Percentiles rank a stretch among this genome's conserved stretches.
These are phyloP conservation scores for Ganoderma boninense DNA, from an alignment of 1,284 basidiomycete species.

Conservation along the genomic window DNA sequence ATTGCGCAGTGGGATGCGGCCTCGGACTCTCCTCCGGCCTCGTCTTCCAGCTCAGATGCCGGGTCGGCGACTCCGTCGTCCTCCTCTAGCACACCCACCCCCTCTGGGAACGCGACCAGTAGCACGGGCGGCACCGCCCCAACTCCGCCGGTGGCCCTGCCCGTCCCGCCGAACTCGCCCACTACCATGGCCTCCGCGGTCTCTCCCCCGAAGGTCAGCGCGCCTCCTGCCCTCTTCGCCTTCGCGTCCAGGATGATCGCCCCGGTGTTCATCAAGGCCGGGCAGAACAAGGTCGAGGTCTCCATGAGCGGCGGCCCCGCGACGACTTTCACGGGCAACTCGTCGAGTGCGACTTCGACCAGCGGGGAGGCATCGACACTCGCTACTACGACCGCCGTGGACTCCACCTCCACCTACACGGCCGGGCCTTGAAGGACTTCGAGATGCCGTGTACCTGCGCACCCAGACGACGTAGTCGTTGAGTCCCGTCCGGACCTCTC, in stretches of 20 bases:
- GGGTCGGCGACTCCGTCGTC: background rate
- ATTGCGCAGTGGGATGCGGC: constrained; percentile 7
- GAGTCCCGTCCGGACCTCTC: background rate
- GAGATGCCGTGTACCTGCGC: background rate
- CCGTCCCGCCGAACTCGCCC: constrained; percentile 23
- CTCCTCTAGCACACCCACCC: background rate
- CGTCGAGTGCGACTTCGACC: background rate
- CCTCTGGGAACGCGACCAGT: background rate
- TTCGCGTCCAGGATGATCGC: background rate
- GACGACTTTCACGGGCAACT: background rate
- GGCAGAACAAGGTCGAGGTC: constrained; percentile 2
- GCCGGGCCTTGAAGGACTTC: background rate
- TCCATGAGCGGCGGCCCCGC: background rate
- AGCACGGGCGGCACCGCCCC: background rate
- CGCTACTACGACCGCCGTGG: background rate
- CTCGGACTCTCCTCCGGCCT: background rate
- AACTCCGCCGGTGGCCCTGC: constrained; percentile 10
- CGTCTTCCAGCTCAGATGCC: background rate
- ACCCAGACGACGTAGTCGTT: background rate
- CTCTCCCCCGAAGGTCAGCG: background rate
- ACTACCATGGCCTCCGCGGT: background rate
- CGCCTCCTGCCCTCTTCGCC: background rate
- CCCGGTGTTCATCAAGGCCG: constrained; percentile 1
- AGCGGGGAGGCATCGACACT: background rate
- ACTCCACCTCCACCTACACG: background rate